Evolutionary conservation across 345 rosid species (phyloP).

Genomic region (Lumnitzera littorea): DNA sequence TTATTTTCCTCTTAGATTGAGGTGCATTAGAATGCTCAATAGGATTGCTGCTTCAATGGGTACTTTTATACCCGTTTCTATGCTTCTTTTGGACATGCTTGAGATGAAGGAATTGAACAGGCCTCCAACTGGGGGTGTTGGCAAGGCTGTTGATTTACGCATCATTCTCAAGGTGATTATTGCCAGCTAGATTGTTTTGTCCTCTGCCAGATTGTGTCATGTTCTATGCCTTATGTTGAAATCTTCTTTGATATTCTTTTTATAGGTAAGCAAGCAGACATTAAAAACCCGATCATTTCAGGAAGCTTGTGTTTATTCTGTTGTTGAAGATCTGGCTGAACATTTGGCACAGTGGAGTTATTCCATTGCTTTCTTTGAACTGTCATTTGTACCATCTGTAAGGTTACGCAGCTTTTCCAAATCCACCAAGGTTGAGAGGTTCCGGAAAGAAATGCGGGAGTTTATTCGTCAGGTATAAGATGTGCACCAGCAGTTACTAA

Average conservation of each 20-base stretch:
- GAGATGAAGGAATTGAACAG: slow-evolving; percentile 90
- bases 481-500: neutral
- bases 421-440: slow-evolving; percentile 78
- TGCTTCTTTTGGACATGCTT: slow-evolving; percentile 91
- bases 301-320: slow-evolving; percentile 85
- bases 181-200: neutral
- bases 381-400: slow-evolving; percentile 70
- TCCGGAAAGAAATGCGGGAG: slow-evolving; percentile 77
- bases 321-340: slow-evolving; percentile 79
- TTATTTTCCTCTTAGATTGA: slow-evolving; percentile 81
- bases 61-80: slow-evolving; percentile 82
- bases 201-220: neutral
- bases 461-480: slow-evolving; percentile 67
- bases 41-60: slow-evolving; percentile 66
- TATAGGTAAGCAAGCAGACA: slow-evolving; percentile 68
- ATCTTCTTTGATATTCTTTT: slow-evolving; percentile 3
- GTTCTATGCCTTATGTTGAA: no score
- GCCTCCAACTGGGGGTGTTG: slow-evolving; percentile 83
- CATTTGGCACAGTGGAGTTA: slow-evolving; percentile 93
- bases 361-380: slow-evolving; percentile 73
- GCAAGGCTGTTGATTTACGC: slow-evolving; percentile 75
- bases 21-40: slow-evolving; percentile 91
- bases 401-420: slow-evolving; percentile 73
- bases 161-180: slow-evolving; percentile 58
- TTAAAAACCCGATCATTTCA: slow-evolving; percentile 91